Base-by-base conservation (phyloP, 345 rosid genomes). In the Cardamine resedifolia region DNA sequence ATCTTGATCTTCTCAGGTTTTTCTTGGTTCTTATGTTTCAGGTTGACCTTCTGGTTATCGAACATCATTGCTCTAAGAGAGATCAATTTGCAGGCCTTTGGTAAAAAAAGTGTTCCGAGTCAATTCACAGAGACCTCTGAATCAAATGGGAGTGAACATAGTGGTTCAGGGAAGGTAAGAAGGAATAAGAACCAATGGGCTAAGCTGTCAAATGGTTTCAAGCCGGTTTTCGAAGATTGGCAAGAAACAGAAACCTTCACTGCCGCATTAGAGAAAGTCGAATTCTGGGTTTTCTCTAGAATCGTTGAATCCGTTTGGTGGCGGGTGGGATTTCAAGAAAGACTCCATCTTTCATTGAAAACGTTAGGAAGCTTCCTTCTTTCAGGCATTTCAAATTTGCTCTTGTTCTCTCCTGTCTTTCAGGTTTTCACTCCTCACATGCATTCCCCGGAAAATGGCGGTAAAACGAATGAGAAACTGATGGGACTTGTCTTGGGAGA, bases 291-390 rank as follows among this genome's bases (percentile, higher is more conserved):
- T 31, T 91, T 95, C 77, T 90, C 92, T 31, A 91, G 99, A 76
- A 81, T 87, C 26, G 96, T 91, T 31, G 97, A 91, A 81, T 95
- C 99, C 3, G 87, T 90, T 24, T 91, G 97, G 99, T 91, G 99
- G 97, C 97, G 91, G 99, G 99, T 91, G 31, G 50, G 30, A 31
- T 20, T 14, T 56, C 9, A 38, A 50, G 5, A 39, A 58, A 58
- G 10, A 34, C 57, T 47, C 26, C 23, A 15, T 44, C 21, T 24
- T 64, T 24, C 23, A 78, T 16, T 67, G 21, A 20, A 11, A 33
- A 1, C 21, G 43, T 7, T 12, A 24, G 24, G 3, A 47, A 45
- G 3, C 1, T 47, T 8, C 1, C 4, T 58, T 58, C 59, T 57
- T 65, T 73, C 8, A 44, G 34, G 16, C 2, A 62, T 62, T 18